These are phyloP conservation scores for Capsella rubella DNA, from an alignment of 441 rosid genomes.

Conservation along the genomic window DNA sequence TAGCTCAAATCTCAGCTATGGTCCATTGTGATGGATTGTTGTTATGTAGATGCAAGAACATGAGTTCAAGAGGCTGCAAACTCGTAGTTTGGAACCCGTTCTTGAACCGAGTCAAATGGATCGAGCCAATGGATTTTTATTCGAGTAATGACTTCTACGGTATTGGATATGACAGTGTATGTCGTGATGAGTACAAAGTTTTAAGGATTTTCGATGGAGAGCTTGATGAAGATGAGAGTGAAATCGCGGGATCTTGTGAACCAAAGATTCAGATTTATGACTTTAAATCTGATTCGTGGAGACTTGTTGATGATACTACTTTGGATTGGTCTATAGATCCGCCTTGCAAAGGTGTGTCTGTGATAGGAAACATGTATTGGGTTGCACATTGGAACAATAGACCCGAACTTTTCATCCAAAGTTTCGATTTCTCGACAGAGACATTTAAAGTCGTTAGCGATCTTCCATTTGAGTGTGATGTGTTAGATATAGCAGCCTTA, in stretches of 20 bases:
- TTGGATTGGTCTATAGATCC: slow-evolving; percentile 43
- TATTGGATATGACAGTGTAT: slow-evolving; percentile 35
- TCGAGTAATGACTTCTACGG: slow-evolving; percentile 34
- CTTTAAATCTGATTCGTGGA: slow-evolving; percentile 36
- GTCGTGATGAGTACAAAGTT: slow-evolving; percentile 33
- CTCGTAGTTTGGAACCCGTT: slow-evolving; percentile 45
- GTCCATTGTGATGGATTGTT: slow-evolving; percentile 43
- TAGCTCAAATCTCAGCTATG: slow-evolving; percentile 24
- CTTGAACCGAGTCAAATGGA: slow-evolving; percentile 37
- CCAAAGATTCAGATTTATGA: slow-evolving; percentile 28
- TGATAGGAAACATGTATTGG: slow-evolving; percentile 48
- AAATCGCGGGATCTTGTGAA: not conserved
- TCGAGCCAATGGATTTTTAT: slow-evolving; percentile 30
- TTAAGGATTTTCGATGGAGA: slow-evolving; percentile 33
- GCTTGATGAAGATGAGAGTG: slow-evolving; percentile 15
- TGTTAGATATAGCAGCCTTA: slow-evolving; percentile 35
- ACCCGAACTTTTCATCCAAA: slow-evolving; percentile 34
- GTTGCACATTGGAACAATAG: slow-evolving; percentile 36
- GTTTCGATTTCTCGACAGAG: slow-evolving; percentile 30
- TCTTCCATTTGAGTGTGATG: slow-evolving; percentile 12
- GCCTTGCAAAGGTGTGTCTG: slow-evolving; percentile 36
- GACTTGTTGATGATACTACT: not conserved
- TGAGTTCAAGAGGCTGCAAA: slow-evolving; percentile 10
- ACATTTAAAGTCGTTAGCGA: slow-evolving; percentile 27
- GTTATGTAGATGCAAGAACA: slow-evolving; percentile 35